phyloP scores from a whole-genome alignment of 176 grass and related monocot genomes.

The Ensete glaucum region DNA sequence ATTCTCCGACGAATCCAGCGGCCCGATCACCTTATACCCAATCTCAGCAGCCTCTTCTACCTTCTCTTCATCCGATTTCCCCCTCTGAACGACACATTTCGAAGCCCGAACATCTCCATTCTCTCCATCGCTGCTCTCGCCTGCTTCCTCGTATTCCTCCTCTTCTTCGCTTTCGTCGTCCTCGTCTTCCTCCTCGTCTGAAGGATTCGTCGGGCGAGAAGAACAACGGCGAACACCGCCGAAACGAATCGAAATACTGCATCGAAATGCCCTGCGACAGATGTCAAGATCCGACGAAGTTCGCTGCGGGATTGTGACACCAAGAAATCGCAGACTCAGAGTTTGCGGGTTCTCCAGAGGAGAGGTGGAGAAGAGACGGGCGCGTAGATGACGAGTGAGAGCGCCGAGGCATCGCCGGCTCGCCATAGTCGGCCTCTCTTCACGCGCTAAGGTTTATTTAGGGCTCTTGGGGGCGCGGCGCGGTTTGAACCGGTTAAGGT shows the following conservation, averaged over 20 bases:
- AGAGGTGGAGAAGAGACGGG: not conserved
- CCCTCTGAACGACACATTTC: slow-evolving; percentile 40
- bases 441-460: not conserved
- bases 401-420: slow-evolving; percentile 58
- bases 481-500: not conserved
- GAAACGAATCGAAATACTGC: slow-evolving; percentile 11
- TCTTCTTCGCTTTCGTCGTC: slow-evolving; percentile 1
- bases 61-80: slow-evolving; percentile 90
- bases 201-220: slow-evolving; percentile 30
- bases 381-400: slow-evolving; percentile 29
- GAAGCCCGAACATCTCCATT: slow-evolving; percentile 30
- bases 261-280: not conserved
- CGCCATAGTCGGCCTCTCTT: slow-evolving; percentile 42
- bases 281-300: not conserved
- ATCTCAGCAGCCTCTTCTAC: slow-evolving; percentile 60
- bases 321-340: slow-evolving; percentile 10
- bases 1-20: slow-evolving; percentile 61
- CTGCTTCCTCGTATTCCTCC: slow-evolving; percentile 36
- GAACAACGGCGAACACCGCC: slow-evolving; percentile 36
- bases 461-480: not conserved
- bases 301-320: slow-evolving; percentile 2
- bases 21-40: slow-evolving; percentile 62
- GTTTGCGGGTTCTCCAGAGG: not conserved
- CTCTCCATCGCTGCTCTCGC: slow-evolving; percentile 36
- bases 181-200: slow-evolving; percentile 33